Evolutionary conservation across 192 early-diverging fungal species (phyloP), one percentile per base, ranked within the genome.

Genomic region (Phlyctochytrium bullatum): DNA sequence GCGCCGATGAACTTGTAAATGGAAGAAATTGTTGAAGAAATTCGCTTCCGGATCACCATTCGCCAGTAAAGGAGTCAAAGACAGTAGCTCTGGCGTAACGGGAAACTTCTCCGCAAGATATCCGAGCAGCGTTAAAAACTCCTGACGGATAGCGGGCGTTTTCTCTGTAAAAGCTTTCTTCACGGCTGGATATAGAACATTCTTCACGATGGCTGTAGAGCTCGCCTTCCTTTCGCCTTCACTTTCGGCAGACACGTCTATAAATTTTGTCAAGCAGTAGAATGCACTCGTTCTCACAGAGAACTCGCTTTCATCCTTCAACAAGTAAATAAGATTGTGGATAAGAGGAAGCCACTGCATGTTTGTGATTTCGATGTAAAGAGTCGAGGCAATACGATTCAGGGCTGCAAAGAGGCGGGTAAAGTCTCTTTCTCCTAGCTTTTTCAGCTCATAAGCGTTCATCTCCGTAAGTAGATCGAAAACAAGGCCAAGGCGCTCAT

Each of bases 1-100:
- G 60, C 97, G 92, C 64, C 97, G 89, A 73, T 99, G 97, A 20
- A 91, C 77, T 80, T 99, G 97, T 64, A 99, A 86, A 66, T 99
- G 97, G 64, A 92, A 84, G 61, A 98, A 86, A 70, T 99, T 99
- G 75, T 84, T 88, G 73, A 98, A 99, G 78, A 99, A 95, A 62
- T 89, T 95, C 2, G 91, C 88, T 68, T 99, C 93, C n/a, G 94
- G 91, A 71, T 93, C 90, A 28, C 82, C 88, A 61, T 82, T 82
- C 28, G 80, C 88, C 50, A 92, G 65, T 24, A 94, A 73, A 20
- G 71, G 66, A 0, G 72, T 67, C 86, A 94, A 78, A 67, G 90
- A 89, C 4, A 69, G 66, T 66, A 94, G 90, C 23, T 86, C 75
- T 28, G 78, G 69, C 23, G 84, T 34, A 6, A 74, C 69, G 23